Evolutionary conservation across 75 land plant genomes (phyloP), one percentile per base, ranked within the genome.

Genomic region (Ceratopteris richardii): DNA sequence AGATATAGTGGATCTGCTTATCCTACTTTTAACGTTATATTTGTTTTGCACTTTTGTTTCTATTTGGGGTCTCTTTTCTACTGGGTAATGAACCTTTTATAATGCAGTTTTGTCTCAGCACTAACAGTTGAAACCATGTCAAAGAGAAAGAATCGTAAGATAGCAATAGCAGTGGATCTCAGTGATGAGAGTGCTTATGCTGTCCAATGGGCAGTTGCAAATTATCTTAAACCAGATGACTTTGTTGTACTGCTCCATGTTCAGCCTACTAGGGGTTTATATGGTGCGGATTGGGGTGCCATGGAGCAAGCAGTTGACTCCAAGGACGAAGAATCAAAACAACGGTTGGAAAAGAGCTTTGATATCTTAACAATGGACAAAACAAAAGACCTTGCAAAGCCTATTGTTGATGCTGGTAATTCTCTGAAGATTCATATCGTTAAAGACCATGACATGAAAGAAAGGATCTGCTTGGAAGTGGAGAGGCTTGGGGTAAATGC

Each of bases 361-460:
- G 88, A 84, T 23, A 68, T 74, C 27, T 84, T 87, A 67, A 84
- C 91, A 18, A 47, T 60, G 40, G 33, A 82, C 1, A 87, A 87
- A 61, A 78, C 81, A 27, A 29, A 67, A 28, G 84, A 80, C 31
- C 73, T 87, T 1, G 72, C 91, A 12, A 66, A 75, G 70, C 91
- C 91, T n/a, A 65, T 87, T 2, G 63, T 65, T 13, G 85, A 78
- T 1, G 83, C 84, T 12, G 56, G 73, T 25, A 66, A 84, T 24
- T 88, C 88, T 11, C 73, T 73, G 66, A 83, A 77, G 73, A 77
- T 87, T 50, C 90, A 83, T 70, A 87, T 87, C 46, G 90, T 87
- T 37, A 87, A 87, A 69, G 90, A 87, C 48, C 90, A 83, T 42
- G 90, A 87, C 69, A 80, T 86, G 90, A 83, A 80, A 79, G 90